These are phyloP conservation scores for Cornus kousa DNA, from an alignment of 148 eudicot genomes.

Conservation along the genomic window DNA sequence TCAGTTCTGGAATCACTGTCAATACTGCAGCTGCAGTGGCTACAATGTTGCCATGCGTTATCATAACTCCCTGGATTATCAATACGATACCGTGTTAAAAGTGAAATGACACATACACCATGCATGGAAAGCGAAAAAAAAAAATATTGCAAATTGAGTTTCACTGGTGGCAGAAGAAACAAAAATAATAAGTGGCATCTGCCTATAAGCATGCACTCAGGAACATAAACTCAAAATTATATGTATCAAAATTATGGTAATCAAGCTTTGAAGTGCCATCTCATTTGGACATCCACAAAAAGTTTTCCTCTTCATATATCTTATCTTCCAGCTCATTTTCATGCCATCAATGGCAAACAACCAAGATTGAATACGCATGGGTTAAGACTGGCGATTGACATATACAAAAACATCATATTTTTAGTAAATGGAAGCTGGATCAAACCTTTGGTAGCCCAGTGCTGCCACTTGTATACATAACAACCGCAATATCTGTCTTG, in stretches of 20 bases:
- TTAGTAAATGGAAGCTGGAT: not conserved
- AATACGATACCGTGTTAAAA: conserved; percentile 1
- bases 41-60: conserved; percentile 88
- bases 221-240: conserved; percentile 16
- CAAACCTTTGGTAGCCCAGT: conserved; percentile 86
- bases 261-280: not conserved
- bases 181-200: not conserved
- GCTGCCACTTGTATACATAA: conserved; percentile 99
- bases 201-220: not conserved
- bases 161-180: not conserved
- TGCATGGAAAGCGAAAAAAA: not conserved
- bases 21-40: conserved; percentile 88
- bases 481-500: conserved; percentile 82
- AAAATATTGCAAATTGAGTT: not conserved
- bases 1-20: conserved; percentile 77
- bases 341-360: not conserved
- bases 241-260: not conserved
- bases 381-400: not conserved
- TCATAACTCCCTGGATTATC: conserved; percentile 83
- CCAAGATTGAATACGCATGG: not conserved
- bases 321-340: not conserved
- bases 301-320: not conserved
- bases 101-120: not conserved
- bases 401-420: not conserved
- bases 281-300: not conserved